Base-by-base conservation (phyloP, 768 basidiomycete genomes). In the Baorangia bicolor region DNA sequence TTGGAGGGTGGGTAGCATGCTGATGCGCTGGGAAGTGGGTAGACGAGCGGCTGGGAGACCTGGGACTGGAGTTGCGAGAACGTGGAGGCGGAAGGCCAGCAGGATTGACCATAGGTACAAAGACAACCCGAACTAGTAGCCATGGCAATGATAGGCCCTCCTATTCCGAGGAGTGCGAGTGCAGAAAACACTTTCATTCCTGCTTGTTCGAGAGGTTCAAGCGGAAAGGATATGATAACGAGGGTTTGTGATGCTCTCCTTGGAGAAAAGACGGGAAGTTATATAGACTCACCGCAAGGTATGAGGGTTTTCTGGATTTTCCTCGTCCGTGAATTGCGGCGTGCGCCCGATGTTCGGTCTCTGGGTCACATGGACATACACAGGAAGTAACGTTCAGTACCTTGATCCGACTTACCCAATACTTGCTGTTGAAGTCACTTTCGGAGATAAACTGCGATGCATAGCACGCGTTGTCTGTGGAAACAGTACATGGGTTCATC, bases 101-200 rank as follows among this genome's bases (percentile, higher is more conserved):
- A 63, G 12, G 61, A 40, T 49, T 64, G 56, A 8, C 49, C 51
- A 33, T 51, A 58, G 12, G 66, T 64, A 18, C 62, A 64, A 16
- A 61, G 52, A 43, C 62, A 64, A 0, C 62, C 51, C 6, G 51
- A 58, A 21, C 20, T 44, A 16, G 23, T 30, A 5, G 39, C 53
- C 37, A 27, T 30, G 16, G 35, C 51, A 18, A 39, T n/a, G 30
- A 44, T 18, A 16, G 48, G 30, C 16, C 25, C 9, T 7, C 30
- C 44, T 12, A 41, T 11, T 35, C 25, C 45, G 14, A 42, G 49
- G 21, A 59, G 23, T 13, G 25, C 33, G 2, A 55, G 28, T 6
- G 25, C 27, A 27, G 34, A 18, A 37, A 47, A 14, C 4, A 18
- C 23, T 16, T 20, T 53, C 57, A 59, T 53, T 25, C 43, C 43